Conservation (phyloP, 2,329 filamentous ascomycete species). For the Drechslerella coelobrocha region DNA sequence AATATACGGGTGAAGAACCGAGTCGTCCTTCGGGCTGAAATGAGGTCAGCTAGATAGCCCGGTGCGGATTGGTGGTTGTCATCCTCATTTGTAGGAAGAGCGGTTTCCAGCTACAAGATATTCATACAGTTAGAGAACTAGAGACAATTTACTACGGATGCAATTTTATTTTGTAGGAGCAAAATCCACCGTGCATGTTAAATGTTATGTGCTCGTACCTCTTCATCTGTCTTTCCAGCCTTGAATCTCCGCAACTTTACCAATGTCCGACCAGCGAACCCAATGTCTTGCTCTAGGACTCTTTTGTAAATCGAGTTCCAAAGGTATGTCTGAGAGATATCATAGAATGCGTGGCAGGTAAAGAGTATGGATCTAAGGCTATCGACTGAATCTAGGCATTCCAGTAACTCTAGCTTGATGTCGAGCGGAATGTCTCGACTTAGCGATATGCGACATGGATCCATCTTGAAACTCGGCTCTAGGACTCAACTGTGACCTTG, state of each 20-base stretch:
- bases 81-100: slow-evolving; percentile 14
- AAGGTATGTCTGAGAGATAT: slow-evolving; percentile 21
- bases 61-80: slow-evolving; percentile 8
- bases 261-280: slow-evolving; percentile 5
- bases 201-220: slow-evolving; percentile 13
- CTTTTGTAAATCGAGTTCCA: slow-evolving; percentile 23
- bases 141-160: no score
- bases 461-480: neutral
- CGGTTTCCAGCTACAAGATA: slow-evolving; percentile 9
- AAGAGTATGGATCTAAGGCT: slow-evolving; percentile 13
- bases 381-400: slow-evolving; percentile 5
- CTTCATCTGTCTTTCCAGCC: slow-evolving; percentile 13
- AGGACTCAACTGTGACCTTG: neutral
- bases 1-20: slow-evolving; percentile 21
- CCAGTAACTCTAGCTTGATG: slow-evolving; percentile 29
- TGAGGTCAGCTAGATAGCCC: slow-evolving; percentile 10
- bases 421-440: slow-evolving; percentile 20
- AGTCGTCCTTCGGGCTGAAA: slow-evolving; percentile 14
- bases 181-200: neutral
- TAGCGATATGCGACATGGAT: neutral
- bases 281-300: slow-evolving; percentile 20
- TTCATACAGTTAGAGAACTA: neutral
- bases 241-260: slow-evolving; percentile 36
- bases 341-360: slow-evolving; percentile 28
- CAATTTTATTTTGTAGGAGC: no score